These are phyloP conservation scores for Prunus yedoensis DNA, from an alignment of 331 rosid species.

Conservation along the genomic window DNA sequence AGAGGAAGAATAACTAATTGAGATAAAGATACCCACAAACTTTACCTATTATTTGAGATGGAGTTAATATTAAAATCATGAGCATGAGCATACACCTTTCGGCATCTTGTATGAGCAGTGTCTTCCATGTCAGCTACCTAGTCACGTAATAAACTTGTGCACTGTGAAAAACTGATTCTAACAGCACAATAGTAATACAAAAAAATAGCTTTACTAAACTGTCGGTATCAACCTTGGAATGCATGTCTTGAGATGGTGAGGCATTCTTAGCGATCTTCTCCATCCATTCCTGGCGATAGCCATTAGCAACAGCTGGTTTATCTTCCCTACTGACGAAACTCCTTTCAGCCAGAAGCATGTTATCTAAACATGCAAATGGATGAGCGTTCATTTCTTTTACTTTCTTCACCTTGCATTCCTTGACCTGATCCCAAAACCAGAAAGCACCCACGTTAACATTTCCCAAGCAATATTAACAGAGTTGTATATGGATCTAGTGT, in stretches of 20 bases:
- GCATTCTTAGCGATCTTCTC: conserved; percentile 30
- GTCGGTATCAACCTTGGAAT: conserved; percentile 37
- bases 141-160: conserved; percentile 14
- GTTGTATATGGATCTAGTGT: not conserved
- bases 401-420: conserved; percentile 54
- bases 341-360: conserved; percentile 51
- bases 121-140: conserved; percentile 50
- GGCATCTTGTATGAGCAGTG: conserved; percentile 47
- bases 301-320: conserved; percentile 33
- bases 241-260: conserved; percentile 30
- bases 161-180: conserved; percentile 1
- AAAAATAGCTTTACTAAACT: conserved; percentile 7
- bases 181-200: not conserved
- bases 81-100: conserved; percentile 64
- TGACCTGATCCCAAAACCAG: conserved; percentile 45
- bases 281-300: conserved; percentile 39
- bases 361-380: conserved; percentile 48
- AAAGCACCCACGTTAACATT: not conserved
- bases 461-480: not conserved
- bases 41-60: conserved; percentile 75
- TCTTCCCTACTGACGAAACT: conserved; percentile 50
- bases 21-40: conserved; percentile 8
- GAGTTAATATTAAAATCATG: conserved; percentile 70
- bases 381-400: conserved; percentile 40
- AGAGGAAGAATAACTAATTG: not conserved